Base-by-base conservation (phyloP, 129 eudicot species). In the Flaveria bidentis region DNA sequence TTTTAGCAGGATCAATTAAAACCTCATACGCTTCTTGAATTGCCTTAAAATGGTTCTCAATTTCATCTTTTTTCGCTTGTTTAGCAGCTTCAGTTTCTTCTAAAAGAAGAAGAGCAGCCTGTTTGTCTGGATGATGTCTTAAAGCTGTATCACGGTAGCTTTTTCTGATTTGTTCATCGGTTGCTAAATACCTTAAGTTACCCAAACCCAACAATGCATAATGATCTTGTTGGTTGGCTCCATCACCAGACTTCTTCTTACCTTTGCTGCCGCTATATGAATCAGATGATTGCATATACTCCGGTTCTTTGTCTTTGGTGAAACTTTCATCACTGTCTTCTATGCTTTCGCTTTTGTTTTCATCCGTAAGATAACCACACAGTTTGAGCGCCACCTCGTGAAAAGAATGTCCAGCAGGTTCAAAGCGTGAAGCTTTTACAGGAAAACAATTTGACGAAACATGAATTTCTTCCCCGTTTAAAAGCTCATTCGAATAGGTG, bases 361-460 rank as follows among this genome's bases (percentile, higher is more conserved):
- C 83, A 60, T 87, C 86, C 84, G 75, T 84, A 33, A 47, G 81
- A 56, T 71, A 88, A 45, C 99, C 99, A 33, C 74, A 13, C 22
- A 86, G 88, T 72, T 78, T 86, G 41, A 91, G 96, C 56, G 97
- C 99, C 80, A 85, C 91, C 45, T 84, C 70, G 26, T 95, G 97
- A 76, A 91, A 95, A 23, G 97, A 76, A 87, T 89, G 99, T 11
- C 99, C 99, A 63, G 97, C 99, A 23, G 99, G 99, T 68, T 95
- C 99, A 12, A 50, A 84, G 5, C 83, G 71, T 17, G 75, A 69
- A 23, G 87, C 96, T 76, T 95, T 91, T 80, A 83, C 28, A 58
- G 99, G 97, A 77, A 72, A 78, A 73, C 92, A 76, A 62, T 95
- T 95, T 9, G 97, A 91, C 6, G 97, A 95, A 56, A 86, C 80